Percentiles rank a stretch among this genome's conserved stretches.
These are phyloP conservation scores for Ricinus communis DNA, from an alignment of 345 rosid species.

Conservation along the genomic window DNA sequence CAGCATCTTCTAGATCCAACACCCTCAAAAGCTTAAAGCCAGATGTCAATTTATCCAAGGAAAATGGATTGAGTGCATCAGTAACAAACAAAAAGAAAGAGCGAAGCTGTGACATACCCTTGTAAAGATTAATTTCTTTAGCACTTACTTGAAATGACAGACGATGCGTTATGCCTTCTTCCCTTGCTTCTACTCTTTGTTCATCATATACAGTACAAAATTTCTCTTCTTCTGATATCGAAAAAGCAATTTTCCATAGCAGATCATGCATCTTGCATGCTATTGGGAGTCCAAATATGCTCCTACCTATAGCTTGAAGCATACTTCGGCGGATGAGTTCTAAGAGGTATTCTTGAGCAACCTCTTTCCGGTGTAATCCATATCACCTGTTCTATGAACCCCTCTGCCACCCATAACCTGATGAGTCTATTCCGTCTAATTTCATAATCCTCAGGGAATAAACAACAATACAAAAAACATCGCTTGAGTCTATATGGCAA, in stretches of 20 bases:
- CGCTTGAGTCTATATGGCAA: constrained; percentile 29
- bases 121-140: constrained; percentile 4
- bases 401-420: constrained; percentile 42
- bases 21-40: constrained; percentile 29
- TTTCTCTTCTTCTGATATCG: constrained; percentile 27
- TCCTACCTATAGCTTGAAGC: constrained; percentile 31
- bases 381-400: constrained; percentile 21
- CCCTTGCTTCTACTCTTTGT: background rate
- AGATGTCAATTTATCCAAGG: constrained; percentile 12
- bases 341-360: constrained; percentile 31
- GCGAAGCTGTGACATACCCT: constrained; percentile 23
- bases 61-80: constrained; percentile 1
- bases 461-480: constrained; percentile 33
- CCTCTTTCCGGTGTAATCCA: constrained; percentile 31
- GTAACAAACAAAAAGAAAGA: constrained; percentile 32
- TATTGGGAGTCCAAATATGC: background rate
- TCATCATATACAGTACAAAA: constrained; percentile 25
- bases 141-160: constrained; percentile 22
- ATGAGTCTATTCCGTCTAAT: constrained; percentile 29
- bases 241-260: constrained; percentile 22
- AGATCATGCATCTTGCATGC: constrained; percentile 11
- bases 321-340: constrained; percentile 40
- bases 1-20: constrained; percentile 34
- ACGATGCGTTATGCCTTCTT: constrained; percentile 22
- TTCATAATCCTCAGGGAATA: constrained; percentile 33